Percentiles rank a stretch among this genome's conserved stretches.
Conservation (phyloP, 2,329 filamentous ascomycete genomes). For the Exophiala mesophila region DNA sequence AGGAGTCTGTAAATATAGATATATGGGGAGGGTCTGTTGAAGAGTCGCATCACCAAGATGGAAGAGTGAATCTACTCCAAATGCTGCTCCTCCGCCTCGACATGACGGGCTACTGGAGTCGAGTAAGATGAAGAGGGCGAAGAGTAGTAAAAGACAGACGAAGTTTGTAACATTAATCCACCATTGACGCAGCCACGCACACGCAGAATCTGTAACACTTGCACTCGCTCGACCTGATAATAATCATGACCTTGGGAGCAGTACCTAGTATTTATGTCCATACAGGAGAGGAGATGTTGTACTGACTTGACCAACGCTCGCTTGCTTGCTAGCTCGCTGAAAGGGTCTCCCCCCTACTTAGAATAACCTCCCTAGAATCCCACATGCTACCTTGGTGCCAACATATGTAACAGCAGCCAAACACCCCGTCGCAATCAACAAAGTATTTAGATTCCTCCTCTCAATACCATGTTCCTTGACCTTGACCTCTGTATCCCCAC, state of each 20-base stretch:
- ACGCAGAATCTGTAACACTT: neutral
- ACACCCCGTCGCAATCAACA: slow-evolving; percentile 19
- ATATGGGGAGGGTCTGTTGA: slow-evolving; percentile 30
- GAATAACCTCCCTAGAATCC: slow-evolving; percentile 12
- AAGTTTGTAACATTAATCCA: too few relatives aligned
- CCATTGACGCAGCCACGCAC: neutral
- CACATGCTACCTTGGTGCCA: slow-evolving; percentile 10
- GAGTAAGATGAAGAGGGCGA: neutral
- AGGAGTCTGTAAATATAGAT: too few relatives aligned
- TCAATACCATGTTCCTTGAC: slow-evolving; percentile 18
- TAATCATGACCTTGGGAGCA: too few relatives aligned
- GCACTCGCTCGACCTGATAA: neutral
- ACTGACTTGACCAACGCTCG: neutral
- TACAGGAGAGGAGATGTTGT: neutral
- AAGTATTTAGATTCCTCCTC: slow-evolving; percentile 21
- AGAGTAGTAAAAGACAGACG: too few relatives aligned
- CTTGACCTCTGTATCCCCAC: slow-evolving; percentile 38
- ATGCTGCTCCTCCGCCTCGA: slow-evolving; percentile 66
- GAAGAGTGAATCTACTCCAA: slow-evolving; percentile 50
- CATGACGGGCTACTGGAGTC: slow-evolving; percentile 58
- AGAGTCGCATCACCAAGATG: slow-evolving; percentile 29
- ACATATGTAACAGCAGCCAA: slow-evolving; percentile 13
- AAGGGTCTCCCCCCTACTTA: neutral
- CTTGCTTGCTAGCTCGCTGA: neutral
- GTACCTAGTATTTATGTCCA: too few relatives aligned